Conservation (phyloP, 257 asterid genomes). For the Thymus quinquecostatus region DNA sequence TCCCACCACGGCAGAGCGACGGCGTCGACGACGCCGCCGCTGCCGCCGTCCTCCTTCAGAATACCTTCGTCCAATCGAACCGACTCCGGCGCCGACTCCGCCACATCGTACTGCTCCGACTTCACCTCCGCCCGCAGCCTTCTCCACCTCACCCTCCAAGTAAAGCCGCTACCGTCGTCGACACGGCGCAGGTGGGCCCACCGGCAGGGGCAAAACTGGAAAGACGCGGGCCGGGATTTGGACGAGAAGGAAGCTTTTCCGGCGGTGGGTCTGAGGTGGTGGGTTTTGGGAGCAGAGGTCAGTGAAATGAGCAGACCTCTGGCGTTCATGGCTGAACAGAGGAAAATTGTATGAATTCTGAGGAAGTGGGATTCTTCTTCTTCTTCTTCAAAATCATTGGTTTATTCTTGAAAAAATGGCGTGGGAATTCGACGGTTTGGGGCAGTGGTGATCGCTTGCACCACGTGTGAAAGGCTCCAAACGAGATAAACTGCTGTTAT, state of each 20-base stretch:
- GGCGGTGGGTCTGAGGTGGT: slow-evolving; percentile 31
- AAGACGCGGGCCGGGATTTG: slow-evolving; percentile 21
- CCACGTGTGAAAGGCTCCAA: slow-evolving; percentile 33
- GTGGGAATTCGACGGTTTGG: neutral
- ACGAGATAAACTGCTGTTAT: slow-evolving; percentile 13
- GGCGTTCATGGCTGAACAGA: slow-evolving; percentile 60
- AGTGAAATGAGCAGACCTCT: slow-evolving; percentile 60
- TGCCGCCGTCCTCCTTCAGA: slow-evolving; percentile 36
- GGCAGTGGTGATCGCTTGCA: slow-evolving; percentile 26
- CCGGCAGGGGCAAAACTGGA: slow-evolving; percentile 33
- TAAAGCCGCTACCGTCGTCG: slow-evolving; percentile 26
- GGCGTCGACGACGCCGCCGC: no score
- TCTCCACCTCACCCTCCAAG: slow-evolving; percentile 41
- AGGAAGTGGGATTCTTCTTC: neutral
- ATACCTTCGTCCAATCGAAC: slow-evolving; percentile 40
- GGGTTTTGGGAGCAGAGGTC: slow-evolving; percentile 57
- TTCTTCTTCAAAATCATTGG: slow-evolving; percentile 2
- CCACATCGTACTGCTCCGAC: slow-evolving; percentile 55
- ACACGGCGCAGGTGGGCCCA: slow-evolving; percentile 2
- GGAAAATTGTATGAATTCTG: neutral
- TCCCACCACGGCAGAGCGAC: slow-evolving; percentile 62
- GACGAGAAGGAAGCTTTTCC: slow-evolving; percentile 18
- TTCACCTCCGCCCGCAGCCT: slow-evolving; percentile 63
- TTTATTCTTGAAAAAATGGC: neutral
- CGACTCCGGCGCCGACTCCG: slow-evolving; percentile 54